A percentile compares a stretch with the other conserved stretches of the same genome.
phyloP scores from a whole-genome alignment of 257 asterid species.

The Solanum sejunctum region DNA sequence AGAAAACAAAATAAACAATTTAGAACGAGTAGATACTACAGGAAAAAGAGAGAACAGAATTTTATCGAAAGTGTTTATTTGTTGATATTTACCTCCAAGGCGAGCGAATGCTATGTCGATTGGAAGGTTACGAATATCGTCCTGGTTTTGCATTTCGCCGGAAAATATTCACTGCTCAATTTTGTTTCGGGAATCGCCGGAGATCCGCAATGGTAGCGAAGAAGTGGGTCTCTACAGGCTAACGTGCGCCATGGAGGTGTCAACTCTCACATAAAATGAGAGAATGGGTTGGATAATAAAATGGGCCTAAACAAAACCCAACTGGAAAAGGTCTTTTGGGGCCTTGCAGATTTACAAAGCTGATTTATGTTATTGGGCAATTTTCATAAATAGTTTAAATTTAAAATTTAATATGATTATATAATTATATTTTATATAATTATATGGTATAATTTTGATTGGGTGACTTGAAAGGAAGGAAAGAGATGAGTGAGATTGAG shows the following conservation, averaged over 20 bases:
- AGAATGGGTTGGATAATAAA: not conserved
- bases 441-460: too few species aligned
- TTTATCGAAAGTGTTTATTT: not conserved
- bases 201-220: not conserved
- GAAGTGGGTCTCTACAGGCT: not conserved
- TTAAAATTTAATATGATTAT: too few species aligned
- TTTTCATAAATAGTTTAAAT: too few species aligned
- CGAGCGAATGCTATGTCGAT: constrained; percentile 93
- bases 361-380: too few species aligned
- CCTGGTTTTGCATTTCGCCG: constrained; percentile 48
- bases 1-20: not conserved
- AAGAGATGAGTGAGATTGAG: too few species aligned
- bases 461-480: too few species aligned
- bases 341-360: not conserved
- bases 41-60: not conserved
- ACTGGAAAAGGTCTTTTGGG: not conserved
- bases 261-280: not conserved
- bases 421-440: too few species aligned
- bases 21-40: too few species aligned
- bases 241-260: not conserved
- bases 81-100: constrained; percentile 52
- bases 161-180: not conserved
- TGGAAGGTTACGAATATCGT: constrained; percentile 72
- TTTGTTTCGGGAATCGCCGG: not conserved
- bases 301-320: not conserved